A percentile compares a stretch with the other conserved stretches of the same genome.
Conservation (phyloP, 768 basidiomycete species). For the Clavaria fumosa region DNA sequence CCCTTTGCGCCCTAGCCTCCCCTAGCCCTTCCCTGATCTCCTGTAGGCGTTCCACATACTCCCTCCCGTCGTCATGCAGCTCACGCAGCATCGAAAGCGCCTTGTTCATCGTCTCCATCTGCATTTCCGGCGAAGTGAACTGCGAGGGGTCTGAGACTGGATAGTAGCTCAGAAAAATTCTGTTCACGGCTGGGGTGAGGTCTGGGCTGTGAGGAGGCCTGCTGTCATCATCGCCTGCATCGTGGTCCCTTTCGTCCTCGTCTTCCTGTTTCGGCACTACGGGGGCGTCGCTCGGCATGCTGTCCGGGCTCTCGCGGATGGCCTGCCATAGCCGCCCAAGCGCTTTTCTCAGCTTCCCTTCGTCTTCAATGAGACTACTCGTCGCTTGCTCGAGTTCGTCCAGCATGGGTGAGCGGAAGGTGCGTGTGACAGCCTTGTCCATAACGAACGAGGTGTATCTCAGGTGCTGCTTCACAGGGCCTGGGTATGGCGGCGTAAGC, state of each 20-base stretch:
- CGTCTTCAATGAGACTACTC: slow-evolving; percentile 73
- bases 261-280: slow-evolving; percentile 56
- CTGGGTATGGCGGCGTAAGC: slow-evolving; percentile 57
- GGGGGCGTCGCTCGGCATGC: slow-evolving; percentile 16
- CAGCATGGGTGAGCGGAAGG: slow-evolving; percentile 64
- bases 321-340: slow-evolving; percentile 72
- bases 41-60: slow-evolving; percentile 72
- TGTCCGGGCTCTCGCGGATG: slow-evolving; percentile 54
- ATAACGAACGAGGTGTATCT: slow-evolving; percentile 75
- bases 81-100: slow-evolving; percentile 60
- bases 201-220: slow-evolving; percentile 47
- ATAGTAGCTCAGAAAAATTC: slow-evolving; percentile 43
- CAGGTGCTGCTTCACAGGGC: slow-evolving; percentile 50
- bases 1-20: slow-evolving; percentile 53
- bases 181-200: slow-evolving; percentile 47
- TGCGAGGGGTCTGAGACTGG: slow-evolving; percentile 43
- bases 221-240: slow-evolving; percentile 25
- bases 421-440: slow-evolving; percentile 71
- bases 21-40: slow-evolving; percentile 76
- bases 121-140: slow-evolving; percentile 49
- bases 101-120: slow-evolving; percentile 59
- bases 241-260: slow-evolving; percentile 39
- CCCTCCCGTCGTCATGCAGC: slow-evolving; percentile 72
- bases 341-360: slow-evolving; percentile 54
- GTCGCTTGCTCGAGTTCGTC: slow-evolving; percentile 74